Evolutionary conservation across 176 grass and related monocot species (phyloP).

Genomic region (Rhipidocladum racemiflorum): DNA sequence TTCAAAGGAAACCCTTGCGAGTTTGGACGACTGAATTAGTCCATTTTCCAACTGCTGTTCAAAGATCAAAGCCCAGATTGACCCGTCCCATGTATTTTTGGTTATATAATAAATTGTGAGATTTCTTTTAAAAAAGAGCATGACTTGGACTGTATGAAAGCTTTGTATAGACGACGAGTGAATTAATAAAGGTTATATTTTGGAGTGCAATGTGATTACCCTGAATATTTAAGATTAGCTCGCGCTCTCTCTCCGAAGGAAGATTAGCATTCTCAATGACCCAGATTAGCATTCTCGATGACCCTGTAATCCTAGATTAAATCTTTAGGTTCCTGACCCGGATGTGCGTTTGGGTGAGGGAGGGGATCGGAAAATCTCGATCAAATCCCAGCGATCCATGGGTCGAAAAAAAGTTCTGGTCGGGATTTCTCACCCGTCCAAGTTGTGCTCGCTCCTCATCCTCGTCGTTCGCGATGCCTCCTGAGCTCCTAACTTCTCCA

Average conservation of each 20-base stretch:
- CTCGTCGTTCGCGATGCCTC: no score
- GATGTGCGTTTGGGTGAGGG: no score
- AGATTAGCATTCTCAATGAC: no score
- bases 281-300: no score
- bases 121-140: no score
- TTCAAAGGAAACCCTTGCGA: neutral
- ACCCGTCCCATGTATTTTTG: neutral
- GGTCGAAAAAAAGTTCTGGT: no score
- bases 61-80: constrained; percentile 18
- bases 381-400: no score
- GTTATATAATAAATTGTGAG: neutral
- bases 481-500: no score
- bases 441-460: no score
- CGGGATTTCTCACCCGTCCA: no score
- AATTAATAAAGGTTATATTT: neutral
- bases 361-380: no score
- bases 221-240: neutral
- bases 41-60: neutral
- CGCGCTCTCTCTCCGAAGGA: no score
- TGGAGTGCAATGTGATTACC: neutral
- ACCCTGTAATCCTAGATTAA: neutral
- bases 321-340: neutral
- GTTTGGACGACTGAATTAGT: neutral
- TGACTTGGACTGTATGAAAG: neutral
- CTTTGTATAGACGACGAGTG: neutral